Base-by-base conservation (phyloP, 2,329 filamentous ascomycete species). In the Calonectria fujianensis region DNA sequence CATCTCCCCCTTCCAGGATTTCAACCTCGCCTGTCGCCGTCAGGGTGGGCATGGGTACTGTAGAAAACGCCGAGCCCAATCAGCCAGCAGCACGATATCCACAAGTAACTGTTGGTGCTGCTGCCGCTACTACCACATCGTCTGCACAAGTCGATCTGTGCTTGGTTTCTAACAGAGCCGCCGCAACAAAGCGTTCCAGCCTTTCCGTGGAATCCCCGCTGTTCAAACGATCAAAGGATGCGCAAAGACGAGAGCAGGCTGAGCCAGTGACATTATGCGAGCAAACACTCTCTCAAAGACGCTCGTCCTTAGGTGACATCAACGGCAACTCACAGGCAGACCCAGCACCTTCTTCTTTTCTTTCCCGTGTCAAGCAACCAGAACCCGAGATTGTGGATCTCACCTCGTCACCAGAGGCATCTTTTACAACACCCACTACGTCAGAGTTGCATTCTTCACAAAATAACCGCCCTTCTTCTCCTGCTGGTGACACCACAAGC, bases 291-390 rank as follows among this genome's bases (percentile, higher is more conserved):
- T 69, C 67, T 3, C 69, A 74, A 64, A 37, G 37, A 11, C 82
- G 80, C 7, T 71, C 57, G 45, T 78, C 82, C 13, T 69, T 84
- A 1, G 69, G 66, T 20, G 69, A 80, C 14, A 77, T 82, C 52
- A 69, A 81, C 69, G 69, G 80, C 69, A 81, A 82, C 61, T 77
- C 78, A 9, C 80, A 79, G 35, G 50, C 57, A 20, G 29, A n/a
- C 50, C 65, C 71, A 45, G 7, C 57, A 54, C 50, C 69, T n/a
- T 57, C 45, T 6, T 48, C 64, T 20, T 13, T 24, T 10, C 48
- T 10, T n/a, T 41, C 41, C 39, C 39, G 10, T 2, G 18, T 24
- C 27, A 9, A 65, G 50, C 48, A 29, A 4, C 32, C 20, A n/a
- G 63, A 68, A n/a, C 69, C 41, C 11, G 54, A 70, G 10, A 24